Percentiles rank a stretch among this genome's conserved stretches.
Evolutionary conservation across 2,329 filamentous ascomycete genomes (phyloP).

Genomic region (Trichoderma citrinoviride): DNA sequence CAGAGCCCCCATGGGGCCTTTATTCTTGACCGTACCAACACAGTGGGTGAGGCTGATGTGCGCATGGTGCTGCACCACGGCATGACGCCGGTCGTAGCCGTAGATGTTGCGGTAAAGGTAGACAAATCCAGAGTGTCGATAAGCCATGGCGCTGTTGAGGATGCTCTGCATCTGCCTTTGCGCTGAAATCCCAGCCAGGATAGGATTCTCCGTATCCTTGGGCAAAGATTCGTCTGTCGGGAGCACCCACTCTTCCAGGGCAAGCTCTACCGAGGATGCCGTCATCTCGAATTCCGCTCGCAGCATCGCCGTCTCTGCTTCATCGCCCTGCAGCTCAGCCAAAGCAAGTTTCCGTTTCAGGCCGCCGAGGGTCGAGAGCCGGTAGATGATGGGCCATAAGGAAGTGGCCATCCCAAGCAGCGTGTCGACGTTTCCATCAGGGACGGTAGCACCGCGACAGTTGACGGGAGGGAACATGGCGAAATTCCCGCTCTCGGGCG

Average conservation of each 20-base stretch:
- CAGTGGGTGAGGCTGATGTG: constrained; percentile 53
- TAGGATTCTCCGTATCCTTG: constrained; percentile 28
- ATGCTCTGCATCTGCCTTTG: constrained; percentile 48
- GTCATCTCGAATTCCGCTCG: constrained; percentile 51
- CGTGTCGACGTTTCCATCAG: constrained; percentile 54
- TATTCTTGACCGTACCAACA: constrained; percentile 51
- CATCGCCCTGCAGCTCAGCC: constrained; percentile 42
- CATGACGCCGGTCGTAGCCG: constrained; percentile 45
- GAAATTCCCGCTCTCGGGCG: constrained; percentile 47
- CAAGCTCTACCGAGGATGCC: constrained; percentile 54
- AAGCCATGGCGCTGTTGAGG: constrained; percentile 58
- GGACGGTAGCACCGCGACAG: constrained; percentile 43
- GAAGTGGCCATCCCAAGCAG: constrained; percentile 61
- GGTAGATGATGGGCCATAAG: constrained; percentile 62
- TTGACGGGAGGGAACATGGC: constrained; percentile 48
- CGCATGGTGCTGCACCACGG: constrained; percentile 53
- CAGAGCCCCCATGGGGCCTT: constrained; percentile 61
- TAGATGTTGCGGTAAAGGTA: constrained; percentile 57
- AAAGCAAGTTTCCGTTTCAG: constrained; percentile 52
- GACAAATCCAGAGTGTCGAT: constrained; percentile 57
- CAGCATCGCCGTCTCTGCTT: constrained; percentile 47
- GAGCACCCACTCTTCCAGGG: constrained; percentile 56
- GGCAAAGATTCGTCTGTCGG: constrained; percentile 37
- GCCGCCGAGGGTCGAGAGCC: constrained; percentile 53
- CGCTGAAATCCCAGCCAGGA: constrained; percentile 22